Base-by-base conservation (phyloP, 2,329 filamentous ascomycete species). In the Coleophoma eucalyptorum region DNA sequence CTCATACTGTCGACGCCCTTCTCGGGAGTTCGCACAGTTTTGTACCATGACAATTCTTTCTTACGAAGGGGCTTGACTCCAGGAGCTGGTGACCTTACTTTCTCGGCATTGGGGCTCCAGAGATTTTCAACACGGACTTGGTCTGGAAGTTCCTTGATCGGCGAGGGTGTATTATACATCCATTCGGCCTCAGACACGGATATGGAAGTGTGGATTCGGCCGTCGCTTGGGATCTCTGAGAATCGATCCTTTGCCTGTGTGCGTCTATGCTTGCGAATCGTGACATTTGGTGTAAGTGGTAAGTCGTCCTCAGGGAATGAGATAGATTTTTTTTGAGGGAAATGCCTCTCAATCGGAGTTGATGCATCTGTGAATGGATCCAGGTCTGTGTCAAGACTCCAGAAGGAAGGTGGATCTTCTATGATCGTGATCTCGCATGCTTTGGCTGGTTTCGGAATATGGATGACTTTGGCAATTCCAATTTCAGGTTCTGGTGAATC, bases 141-240 rank as follows among this genome's bases (percentile, higher is more conserved):
- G 6, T 54, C 42, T 10, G 46, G 21, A 41, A 19, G 38, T 11
- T 45, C 34, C 35, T 45, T 48, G 5, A 46, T 26, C 3, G 57
- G 57, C 16, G 56, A 58, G 4, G 57, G 60, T 1, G 60, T 57
- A 31, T 54, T 51, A 32, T 53, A 53, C 60, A 62, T 60, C 60
- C 60, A 62, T 34, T 62, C 58, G 2, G 58, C 57, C 43, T 62
- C 60, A 5, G 56, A 56, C 4, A 61, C 34, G 3, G 58, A 55
- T 11, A 60, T n/a, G 11, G 54, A 26, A 26, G 4, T 3, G 26
- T 26, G 26, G 5, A 7, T 26, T 26, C 26, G 26, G 26, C 26
- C 26, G 10, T 26, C 26, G 5, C 10, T 8, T 5, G 26, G 26
- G 26, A 26, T 26, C 26, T 26, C 26, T 26, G 26, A 26, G 10